A percentile compares a stretch with the other conserved stretches of the same genome.
Conservation (phyloP, 768 basidiomycete genomes). For the Amanita fuliginea region DNA sequence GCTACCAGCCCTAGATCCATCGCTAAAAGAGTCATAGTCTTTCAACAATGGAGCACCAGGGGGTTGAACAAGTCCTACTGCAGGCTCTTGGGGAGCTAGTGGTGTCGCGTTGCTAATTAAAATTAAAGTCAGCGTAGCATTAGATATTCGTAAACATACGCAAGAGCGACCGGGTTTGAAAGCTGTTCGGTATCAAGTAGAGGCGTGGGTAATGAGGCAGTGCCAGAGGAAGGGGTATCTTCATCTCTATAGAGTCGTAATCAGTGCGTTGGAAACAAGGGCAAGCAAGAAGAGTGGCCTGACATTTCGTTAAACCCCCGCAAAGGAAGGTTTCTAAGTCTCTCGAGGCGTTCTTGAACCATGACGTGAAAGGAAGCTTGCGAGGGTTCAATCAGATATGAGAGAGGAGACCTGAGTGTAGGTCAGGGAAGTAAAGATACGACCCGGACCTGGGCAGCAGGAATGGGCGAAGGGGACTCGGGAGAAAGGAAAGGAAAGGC, state of each 20-base stretch:
- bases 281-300: constrained; percentile 1
- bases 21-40: constrained; percentile 51
- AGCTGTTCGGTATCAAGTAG: constrained; percentile 1
- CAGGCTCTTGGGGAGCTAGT: constrained; percentile 12
- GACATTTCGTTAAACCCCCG: constrained; percentile 14
- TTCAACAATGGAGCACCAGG: constrained; percentile 40
- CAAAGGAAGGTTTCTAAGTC: constrained; percentile 10
- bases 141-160: not conserved
- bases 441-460: constrained; percentile 5
- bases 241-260: constrained; percentile 11
- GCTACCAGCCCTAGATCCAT: constrained; percentile 41
- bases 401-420: not conserved
- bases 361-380: constrained; percentile 8
- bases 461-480: constrained; percentile 7
- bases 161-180: not conserved
- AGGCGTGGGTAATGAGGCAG: constrained; percentile 24
- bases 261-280: constrained; percentile 4
- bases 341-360: constrained; percentile 13
- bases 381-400: not conserved
- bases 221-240: constrained; percentile 21
- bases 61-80: constrained; percentile 16
- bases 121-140: constrained; percentile 3
- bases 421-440: constrained; percentile 5
- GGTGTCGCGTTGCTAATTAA: constrained; percentile 7
- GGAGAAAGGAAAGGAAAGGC: constrained; percentile 8